phyloP scores from a whole-genome alignment of 768 basidiomycete genomes.

The Daedaleopsis sinensis region DNA sequence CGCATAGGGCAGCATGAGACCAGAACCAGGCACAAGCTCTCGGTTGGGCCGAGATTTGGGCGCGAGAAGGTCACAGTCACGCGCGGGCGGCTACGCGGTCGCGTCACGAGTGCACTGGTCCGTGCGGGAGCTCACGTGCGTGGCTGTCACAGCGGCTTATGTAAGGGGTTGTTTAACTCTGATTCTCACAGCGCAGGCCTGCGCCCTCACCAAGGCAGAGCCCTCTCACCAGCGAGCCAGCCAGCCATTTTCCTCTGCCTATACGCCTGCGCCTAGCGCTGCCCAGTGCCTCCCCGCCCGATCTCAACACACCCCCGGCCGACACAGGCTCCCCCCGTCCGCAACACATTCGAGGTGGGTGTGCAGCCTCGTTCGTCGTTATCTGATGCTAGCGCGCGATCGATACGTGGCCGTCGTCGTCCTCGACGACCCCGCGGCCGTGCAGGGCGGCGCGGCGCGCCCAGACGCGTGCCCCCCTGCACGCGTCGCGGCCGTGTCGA shows the following conservation, averaged over 20 bases:
- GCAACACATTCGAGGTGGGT: conserved; percentile 18
- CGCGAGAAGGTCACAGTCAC: conserved; percentile 19
- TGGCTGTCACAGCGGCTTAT: conserved; percentile 20
- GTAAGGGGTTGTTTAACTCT: conserved; percentile 24
- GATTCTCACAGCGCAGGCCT: conserved; percentile 21
- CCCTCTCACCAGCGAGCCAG: conserved; percentile 27
- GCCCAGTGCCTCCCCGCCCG: conserved; percentile 18
- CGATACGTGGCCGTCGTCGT: conserved; percentile 21
- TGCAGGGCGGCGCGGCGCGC: conserved; percentile 22
- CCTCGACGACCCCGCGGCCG: conserved; percentile 14
- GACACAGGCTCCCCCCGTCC: conserved; percentile 12
- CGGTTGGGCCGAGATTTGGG: neutral
- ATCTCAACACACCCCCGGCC: conserved; percentile 17
- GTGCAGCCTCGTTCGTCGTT: conserved; percentile 3
- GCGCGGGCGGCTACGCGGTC: conserved; percentile 19
- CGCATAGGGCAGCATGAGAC: neutral
- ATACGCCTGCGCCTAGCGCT: conserved; percentile 26
- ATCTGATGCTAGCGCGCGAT: conserved; percentile 22
- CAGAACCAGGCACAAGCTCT: neutral
- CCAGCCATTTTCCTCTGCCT: conserved; percentile 25
- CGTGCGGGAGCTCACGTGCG: conserved; percentile 26
- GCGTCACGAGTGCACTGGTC: conserved; percentile 23
- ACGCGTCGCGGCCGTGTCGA: conserved; percentile 24
- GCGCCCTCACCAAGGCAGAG: conserved; percentile 25
- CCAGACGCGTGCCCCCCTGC: conserved; percentile 21